phyloP scores from a whole-genome alignment of 257 asterid species.

The Jacaranda mimosifolia region DNA sequence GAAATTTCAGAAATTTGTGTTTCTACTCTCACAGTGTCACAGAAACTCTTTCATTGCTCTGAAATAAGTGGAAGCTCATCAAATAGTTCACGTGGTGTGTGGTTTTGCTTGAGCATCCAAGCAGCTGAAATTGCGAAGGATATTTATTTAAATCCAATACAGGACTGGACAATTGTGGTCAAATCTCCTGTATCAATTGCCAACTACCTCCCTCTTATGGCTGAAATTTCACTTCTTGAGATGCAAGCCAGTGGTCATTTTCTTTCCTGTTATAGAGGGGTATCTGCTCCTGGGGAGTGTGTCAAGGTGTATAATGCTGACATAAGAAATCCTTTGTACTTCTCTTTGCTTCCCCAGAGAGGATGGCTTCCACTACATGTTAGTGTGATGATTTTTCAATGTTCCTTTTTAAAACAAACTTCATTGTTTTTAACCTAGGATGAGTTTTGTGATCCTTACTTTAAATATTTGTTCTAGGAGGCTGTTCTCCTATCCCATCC shows the following conservation, averaged over 20 bases:
- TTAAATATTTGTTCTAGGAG: conserved; percentile 59
- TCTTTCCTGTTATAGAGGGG: conserved; percentile 75
- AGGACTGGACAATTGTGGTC: conserved; percentile 86
- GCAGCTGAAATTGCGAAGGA: conserved; percentile 88
- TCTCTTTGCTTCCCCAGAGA: conserved; percentile 91
- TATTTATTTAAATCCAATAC: conserved; percentile 67
- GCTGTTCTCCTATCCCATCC: conserved; percentile 90
- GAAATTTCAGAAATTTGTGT: conserved; percentile 68
- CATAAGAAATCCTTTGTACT: conserved; percentile 80
- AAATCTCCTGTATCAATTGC: conserved; percentile 77
- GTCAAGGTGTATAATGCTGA: conserved; percentile 80
- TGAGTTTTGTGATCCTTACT: conserved; percentile 35
- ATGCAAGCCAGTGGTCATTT: conserved; percentile 90
- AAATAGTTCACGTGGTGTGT: conserved; percentile 62
- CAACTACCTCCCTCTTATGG: conserved; percentile 85
- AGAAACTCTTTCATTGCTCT: conserved; percentile 75
- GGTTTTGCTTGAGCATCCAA: conserved; percentile 87
- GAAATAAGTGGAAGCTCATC: conserved; percentile 76
- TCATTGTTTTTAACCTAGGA: conserved; percentile 11
- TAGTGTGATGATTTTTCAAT: conserved; percentile 38
- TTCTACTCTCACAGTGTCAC: conserved; percentile 70
- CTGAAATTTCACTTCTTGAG: conserved; percentile 94
- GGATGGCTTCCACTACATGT: conserved; percentile 96
- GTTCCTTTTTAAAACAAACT: conserved; percentile 4
- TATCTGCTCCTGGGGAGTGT: conserved; percentile 81